These are phyloP conservation scores for Hordeum vulgare DNA, from an alignment of 176 grass and related monocot genomes.

Conservation along the genomic window DNA sequence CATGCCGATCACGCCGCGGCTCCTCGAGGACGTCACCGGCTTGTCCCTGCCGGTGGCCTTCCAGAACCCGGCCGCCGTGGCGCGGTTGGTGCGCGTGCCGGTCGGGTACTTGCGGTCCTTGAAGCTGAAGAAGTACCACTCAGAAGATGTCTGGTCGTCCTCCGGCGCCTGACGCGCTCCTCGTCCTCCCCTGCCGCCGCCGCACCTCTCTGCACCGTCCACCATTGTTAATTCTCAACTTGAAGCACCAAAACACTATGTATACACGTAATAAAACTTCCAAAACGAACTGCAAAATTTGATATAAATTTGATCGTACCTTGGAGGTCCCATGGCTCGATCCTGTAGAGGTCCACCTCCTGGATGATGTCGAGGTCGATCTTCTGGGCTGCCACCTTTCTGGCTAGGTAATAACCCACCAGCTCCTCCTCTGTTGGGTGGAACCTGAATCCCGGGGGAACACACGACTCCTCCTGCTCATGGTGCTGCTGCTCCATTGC, in stretches of 20 bases:
- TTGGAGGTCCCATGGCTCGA: slow-evolving; percentile 89
- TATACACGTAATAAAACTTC: too few relatives aligned
- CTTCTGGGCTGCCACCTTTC: slow-evolving; percentile 45
- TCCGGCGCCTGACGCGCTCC: not conserved
- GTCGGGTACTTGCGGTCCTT: slow-evolving; percentile 81
- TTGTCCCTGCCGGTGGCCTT: slow-evolving; percentile 93
- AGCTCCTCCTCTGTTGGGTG: slow-evolving; percentile 92
- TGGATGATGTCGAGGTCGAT: slow-evolving; percentile 64
- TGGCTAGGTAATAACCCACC: slow-evolving; percentile 69
- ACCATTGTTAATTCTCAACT: not conserved
- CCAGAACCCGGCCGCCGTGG: slow-evolving; percentile 83
- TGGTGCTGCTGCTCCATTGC: slow-evolving; percentile 14
- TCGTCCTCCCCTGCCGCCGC: slow-evolving; percentile 15
- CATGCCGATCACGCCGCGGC: slow-evolving; percentile 56
- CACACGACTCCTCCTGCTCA: slow-evolving; percentile 12
- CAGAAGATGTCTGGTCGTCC: not conserved
- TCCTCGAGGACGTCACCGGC: slow-evolving; percentile 38
- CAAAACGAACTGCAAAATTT: not conserved
- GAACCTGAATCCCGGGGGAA: slow-evolving; percentile 90
- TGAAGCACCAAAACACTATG: not conserved
- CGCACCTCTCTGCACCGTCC: slow-evolving; percentile 39
- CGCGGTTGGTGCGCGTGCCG: slow-evolving; percentile 68
- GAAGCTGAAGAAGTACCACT: slow-evolving; percentile 81
- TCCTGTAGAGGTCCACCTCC: slow-evolving; percentile 73
- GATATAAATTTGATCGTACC: not conserved